These are phyloP conservation scores for Hypoxylon fuscum DNA, from an alignment of 495 filamentous ascomycete species.

Conservation along the genomic window DNA sequence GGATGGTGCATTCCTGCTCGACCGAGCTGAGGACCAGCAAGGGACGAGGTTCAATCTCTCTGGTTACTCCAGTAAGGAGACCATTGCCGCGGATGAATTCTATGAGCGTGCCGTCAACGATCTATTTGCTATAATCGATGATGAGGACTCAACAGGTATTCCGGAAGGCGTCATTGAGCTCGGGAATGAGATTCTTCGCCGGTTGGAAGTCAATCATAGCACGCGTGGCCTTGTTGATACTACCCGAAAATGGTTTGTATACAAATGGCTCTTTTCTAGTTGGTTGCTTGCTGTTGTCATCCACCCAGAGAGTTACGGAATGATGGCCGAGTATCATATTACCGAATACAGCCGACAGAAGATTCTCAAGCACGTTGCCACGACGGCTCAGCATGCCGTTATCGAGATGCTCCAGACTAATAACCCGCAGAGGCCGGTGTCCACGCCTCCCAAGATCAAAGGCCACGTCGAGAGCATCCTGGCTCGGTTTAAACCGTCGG, in stretches of 20 bases:
- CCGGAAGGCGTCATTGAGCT: slow-evolving; percentile 85
- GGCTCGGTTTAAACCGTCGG: slow-evolving; percentile 66
- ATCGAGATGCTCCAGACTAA: slow-evolving; percentile 63
- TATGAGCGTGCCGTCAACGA: slow-evolving; percentile 82
- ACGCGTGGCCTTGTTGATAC: slow-evolving; percentile 63
- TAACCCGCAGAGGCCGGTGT: slow-evolving; percentile 63
- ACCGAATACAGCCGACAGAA: slow-evolving; percentile 87
- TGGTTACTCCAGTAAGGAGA: slow-evolving; percentile 70
- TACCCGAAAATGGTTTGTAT: slow-evolving; percentile 80
- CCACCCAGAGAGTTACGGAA: slow-evolving; percentile 88
- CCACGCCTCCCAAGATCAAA: slow-evolving; percentile 72
- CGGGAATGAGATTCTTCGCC: slow-evolving; percentile 80
- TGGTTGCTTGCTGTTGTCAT: slow-evolving; percentile 86
- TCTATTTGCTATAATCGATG: slow-evolving; percentile 87
- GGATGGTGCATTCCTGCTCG: slow-evolving; percentile 88
- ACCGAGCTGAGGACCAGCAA: slow-evolving; percentile 75
- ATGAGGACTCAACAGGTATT: slow-evolving; percentile 79
- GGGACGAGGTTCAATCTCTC: slow-evolving; percentile 72
- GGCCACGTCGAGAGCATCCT: slow-evolving; percentile 81
- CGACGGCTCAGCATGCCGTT: slow-evolving; percentile 78
- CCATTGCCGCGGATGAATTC: slow-evolving; percentile 86
- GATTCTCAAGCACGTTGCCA: slow-evolving; percentile 84
- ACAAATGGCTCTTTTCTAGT: slow-evolving; percentile 90
- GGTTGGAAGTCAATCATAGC: slow-evolving; percentile 69
- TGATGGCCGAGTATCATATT: slow-evolving; percentile 91